Evolutionary conservation across 345 rosid genomes (phyloP).

Genomic region (Erodium maritimum): DNA sequence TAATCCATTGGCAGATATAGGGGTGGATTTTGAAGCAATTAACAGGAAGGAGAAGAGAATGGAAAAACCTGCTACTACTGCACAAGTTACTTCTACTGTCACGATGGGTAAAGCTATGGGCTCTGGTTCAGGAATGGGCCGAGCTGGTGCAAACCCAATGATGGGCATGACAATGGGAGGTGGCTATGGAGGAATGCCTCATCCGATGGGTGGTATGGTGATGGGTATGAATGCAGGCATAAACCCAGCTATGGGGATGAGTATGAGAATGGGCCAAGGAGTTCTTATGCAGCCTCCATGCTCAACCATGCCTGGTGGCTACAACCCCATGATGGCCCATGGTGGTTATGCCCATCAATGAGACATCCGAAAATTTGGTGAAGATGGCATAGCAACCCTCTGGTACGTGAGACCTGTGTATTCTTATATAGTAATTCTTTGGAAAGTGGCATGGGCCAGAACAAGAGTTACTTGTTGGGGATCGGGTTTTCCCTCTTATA

Average conservation of each 20-base stretch:
- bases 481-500: neutral
- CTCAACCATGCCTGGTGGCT: constrained; percentile 41
- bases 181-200: constrained; percentile 12
- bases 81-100: constrained; percentile 50
- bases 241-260: constrained; percentile 24
- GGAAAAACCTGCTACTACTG: constrained; percentile 50
- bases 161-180: constrained; percentile 36
- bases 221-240: constrained; percentile 21
- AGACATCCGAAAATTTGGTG: constrained; percentile 8
- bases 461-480: constrained; percentile 11
- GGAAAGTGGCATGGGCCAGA: too few relatives aligned
- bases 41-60: constrained; percentile 81
- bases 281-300: constrained; percentile 52
- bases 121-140: constrained; percentile 83
- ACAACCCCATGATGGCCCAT: constrained; percentile 66
- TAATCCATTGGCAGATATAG: constrained; percentile 84
- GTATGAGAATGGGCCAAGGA: constrained; percentile 52
- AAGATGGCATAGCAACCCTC: neutral
- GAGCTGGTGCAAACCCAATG: constrained; percentile 66
- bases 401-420: constrained; percentile 7
- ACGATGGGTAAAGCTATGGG: constrained; percentile 99
- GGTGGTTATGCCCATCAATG: constrained; percentile 58
- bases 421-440: neutral
- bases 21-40: constrained; percentile 84
- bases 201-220: constrained; percentile 18